Evolutionary conservation across 495 filamentous ascomycete species (phyloP), one percentile per base, ranked within the genome.

Genomic region (Beverwykella pulmonaria): DNA sequence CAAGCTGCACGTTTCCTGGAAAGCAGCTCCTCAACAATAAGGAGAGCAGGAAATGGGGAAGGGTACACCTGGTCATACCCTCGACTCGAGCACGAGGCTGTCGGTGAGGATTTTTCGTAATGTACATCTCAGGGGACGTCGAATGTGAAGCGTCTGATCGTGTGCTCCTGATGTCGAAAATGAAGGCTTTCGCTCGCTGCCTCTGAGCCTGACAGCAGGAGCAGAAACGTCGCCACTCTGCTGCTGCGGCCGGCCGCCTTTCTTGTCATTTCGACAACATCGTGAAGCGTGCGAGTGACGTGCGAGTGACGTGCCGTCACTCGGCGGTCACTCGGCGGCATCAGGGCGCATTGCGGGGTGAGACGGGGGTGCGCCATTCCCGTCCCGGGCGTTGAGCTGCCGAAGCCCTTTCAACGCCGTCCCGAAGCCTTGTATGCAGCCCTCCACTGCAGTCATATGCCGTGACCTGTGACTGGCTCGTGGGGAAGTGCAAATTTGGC

Each of bases 211-310:
- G 30, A 39, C 30, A n/a, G 32, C 2, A 17, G 27, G 19, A 7
- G 53, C 34, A 39, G 32, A 57, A 57, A 36, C 53, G 34, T 57
- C 53, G 15, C 53, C 30, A 57, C 32, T 57, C 32, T 19, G 2
- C 52, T 14, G 23, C 17, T n/a, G 23, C 25, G 8, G 29, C 52
- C 25, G 3, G 48, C 48, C 19, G 5, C 26, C 52, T 32, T 15
- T 34, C 23, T 1, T 23, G 19, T 3, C 3, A 32, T 32, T 14
- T 54, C 12, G 23, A 10, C 12, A 15, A 8, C 27, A 41, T 30
- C 53, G 53, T 57, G 53, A 44, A 57, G 32, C 12, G 53, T 25
- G 32, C 53, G 19, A 41, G 53, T 54, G 52, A 54, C 12, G 53
- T 25, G 32, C 53, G 19, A 41, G 53, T 54, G 52, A 54, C 17